Conservation (phyloP, 345 rosid genomes). For the Lenwebbia sp. region DNA sequence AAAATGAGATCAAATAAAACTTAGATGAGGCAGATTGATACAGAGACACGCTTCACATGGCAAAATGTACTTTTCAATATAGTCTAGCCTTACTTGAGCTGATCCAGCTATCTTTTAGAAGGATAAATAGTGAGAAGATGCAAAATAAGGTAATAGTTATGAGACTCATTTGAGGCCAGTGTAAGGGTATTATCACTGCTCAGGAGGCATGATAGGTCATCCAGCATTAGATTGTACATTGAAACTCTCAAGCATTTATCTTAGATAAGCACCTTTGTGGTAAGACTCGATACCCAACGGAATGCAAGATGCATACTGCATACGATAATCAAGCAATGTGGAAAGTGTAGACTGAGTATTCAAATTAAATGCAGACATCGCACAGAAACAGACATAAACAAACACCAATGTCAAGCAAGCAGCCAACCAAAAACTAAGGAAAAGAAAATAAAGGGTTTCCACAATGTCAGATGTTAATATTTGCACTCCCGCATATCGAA, state of each 20-base stretch:
- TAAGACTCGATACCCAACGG: background rate
- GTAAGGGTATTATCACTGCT: background rate
- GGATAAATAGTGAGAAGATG: background rate
- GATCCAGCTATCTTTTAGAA: background rate
- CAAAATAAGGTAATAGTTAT: background rate
- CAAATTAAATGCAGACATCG: background rate
- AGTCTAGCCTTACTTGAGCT: background rate
- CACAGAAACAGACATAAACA: background rate
- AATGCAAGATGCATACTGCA: background rate
- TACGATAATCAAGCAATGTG: background rate
- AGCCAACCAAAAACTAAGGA: background rate
- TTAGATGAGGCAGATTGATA: background rate
- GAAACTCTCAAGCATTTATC: background rate
- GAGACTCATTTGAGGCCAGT: background rate
- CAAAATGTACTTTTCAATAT: background rate
- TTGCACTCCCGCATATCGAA: background rate
- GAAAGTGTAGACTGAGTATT: background rate
- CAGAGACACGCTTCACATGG: background rate
- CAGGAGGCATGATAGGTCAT: background rate
- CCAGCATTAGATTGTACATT: background rate
- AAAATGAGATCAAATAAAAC: background rate
- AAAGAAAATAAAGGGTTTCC: background rate
- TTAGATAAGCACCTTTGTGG: background rate
- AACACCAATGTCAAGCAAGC: background rate
- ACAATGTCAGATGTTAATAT: background rate